Conservation (phyloP, 768 basidiomycete species). For the Nidularia sp. region DNA sequence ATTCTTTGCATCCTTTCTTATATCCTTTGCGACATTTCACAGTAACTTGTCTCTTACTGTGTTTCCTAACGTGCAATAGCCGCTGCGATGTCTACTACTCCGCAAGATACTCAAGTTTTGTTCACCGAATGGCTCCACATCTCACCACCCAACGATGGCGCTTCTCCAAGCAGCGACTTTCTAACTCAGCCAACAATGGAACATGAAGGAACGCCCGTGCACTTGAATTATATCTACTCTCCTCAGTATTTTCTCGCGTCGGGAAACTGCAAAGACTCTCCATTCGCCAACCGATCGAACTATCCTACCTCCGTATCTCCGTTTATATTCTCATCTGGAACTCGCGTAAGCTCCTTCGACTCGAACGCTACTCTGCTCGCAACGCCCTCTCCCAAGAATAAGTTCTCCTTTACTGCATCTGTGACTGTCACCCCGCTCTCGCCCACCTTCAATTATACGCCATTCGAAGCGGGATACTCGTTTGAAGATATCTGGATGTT, state of each 20-base stretch:
- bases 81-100: no score
- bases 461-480: no score
- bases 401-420: constrained; percentile 1
- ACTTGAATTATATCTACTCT: neutral
- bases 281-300: neutral
- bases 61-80: no score
- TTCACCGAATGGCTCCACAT: no score
- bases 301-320: neutral
- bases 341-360: neutral
- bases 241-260: neutral
- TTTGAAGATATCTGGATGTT: no score
- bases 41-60: no score
- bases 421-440: no score
- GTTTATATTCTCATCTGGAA: neutral
- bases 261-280: neutral
- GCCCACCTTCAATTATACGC: neutral
- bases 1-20: no score
- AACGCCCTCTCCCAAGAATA: constrained; percentile 7
- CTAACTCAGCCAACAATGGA: neutral
- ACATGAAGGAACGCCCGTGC: neutral
- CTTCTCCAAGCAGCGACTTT: no score
- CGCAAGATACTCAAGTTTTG: no score
- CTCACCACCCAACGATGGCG: no score
- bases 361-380: constrained; percentile 5
- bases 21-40: no score